Evolutionary conservation across 768 basidiomycete species (phyloP).

Genomic region (Lactifluus pinguis): DNA sequence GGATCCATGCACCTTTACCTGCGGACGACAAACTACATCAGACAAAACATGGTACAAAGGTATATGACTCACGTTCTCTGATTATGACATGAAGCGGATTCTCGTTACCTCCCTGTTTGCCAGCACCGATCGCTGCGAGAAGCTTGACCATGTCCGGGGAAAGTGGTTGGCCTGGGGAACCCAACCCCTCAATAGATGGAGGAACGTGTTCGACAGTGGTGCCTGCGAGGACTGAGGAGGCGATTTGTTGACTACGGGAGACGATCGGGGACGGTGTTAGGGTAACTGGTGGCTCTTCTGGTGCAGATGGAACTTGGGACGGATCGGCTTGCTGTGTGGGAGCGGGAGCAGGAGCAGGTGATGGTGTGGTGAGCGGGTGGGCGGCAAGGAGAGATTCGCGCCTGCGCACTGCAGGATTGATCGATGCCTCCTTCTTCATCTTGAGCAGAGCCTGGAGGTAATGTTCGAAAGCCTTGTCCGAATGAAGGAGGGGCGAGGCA

Average conservation of each 20-base stretch:
- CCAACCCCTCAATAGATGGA: neutral
- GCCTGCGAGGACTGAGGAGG: constrained; percentile 31
- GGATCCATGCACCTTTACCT: constrained; percentile 65
- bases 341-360: neutral
- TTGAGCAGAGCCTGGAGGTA: constrained; percentile 64
- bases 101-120: constrained; percentile 32
- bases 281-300: neutral
- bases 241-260: constrained; percentile 36
- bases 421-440: constrained; percentile 44
- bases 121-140: constrained; percentile 34
- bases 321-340: neutral
- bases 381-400: constrained; percentile 53
- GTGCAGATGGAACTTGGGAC: neutral
- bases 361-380: constrained; percentile 9
- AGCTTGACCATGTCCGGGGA: constrained; percentile 34
- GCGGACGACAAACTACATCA: neutral
- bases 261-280: neutral
- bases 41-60: neutral
- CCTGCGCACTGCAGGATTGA: constrained; percentile 57
- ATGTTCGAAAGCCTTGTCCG: constrained; percentile 64
- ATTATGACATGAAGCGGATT: constrained; percentile 77
- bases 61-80: constrained; percentile 56
- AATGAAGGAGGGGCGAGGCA: constrained; percentile 57
- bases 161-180: constrained; percentile 10
- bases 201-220: neutral